Percentiles rank a stretch among this genome's conserved stretches.
phyloP scores from a whole-genome alignment of 306 rosid species.

The Vigna reflexopilosa region DNA sequence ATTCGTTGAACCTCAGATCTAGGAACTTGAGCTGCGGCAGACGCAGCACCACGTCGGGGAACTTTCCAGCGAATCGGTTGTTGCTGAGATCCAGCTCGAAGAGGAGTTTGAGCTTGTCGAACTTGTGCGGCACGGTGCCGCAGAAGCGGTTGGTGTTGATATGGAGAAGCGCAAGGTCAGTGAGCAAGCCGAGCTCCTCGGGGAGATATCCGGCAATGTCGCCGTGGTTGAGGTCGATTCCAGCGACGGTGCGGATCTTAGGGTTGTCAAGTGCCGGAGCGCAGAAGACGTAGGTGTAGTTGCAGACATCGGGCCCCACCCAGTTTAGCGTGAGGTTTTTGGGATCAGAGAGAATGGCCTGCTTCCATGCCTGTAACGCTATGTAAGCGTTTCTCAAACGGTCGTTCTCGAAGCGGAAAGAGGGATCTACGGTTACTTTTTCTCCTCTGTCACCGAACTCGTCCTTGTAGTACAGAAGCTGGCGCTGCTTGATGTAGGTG shows the following conservation, averaged over 20 bases:
- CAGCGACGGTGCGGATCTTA: slow-evolving; percentile 77
- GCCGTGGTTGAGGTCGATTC: slow-evolving; percentile 93
- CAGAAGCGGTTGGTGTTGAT: slow-evolving; percentile 88
- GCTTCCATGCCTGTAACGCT: slow-evolving; percentile 83
- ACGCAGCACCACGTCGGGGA: slow-evolving; percentile 73
- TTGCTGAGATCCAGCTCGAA: slow-evolving; percentile 91
- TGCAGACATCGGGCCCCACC: slow-evolving; percentile 83
- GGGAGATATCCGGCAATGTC: slow-evolving; percentile 98
- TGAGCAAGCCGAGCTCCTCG: slow-evolving; percentile 77
- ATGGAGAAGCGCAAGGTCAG: slow-evolving; percentile 83
- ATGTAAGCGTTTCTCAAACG: slow-evolving; percentile 75
- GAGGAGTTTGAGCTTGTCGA: slow-evolving; percentile 58
- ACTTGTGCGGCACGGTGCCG: slow-evolving; percentile 81
- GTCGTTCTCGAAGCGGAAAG: slow-evolving; percentile 66
- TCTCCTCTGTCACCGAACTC: slow-evolving; percentile 89
- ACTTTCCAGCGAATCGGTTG: slow-evolving; percentile 85
- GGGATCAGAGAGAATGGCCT: slow-evolving; percentile 91
- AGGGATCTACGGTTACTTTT: slow-evolving; percentile 68
- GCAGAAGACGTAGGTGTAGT: slow-evolving; percentile 74
- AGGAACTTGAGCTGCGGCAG: slow-evolving; percentile 76
- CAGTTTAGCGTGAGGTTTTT: slow-evolving; percentile 60
- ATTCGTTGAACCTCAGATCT: slow-evolving; percentile 96
- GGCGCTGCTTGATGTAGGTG: slow-evolving; percentile 72
- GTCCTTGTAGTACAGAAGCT: slow-evolving; percentile 85
- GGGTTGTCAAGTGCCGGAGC: slow-evolving; percentile 70